Percentiles rank a stretch among this genome's conserved stretches.
Conservation (phyloP, 352 stramenopile species). For the Globisporangium carolinianum region DNA sequence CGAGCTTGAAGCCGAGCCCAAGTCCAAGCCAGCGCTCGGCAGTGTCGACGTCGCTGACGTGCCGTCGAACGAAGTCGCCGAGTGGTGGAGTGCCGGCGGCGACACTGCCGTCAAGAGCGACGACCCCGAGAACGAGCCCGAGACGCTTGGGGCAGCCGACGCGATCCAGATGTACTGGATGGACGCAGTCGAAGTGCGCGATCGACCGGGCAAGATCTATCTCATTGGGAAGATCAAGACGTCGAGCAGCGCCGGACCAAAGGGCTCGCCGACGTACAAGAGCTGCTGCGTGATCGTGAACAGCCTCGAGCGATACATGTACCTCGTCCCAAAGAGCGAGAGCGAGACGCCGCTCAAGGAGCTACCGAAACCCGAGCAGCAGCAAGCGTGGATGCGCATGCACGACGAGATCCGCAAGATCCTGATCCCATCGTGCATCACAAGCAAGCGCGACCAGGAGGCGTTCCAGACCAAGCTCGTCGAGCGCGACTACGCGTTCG, state of each 20-base stretch:
- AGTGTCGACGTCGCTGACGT: constrained; percentile 27
- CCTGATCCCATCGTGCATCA: constrained; percentile 82
- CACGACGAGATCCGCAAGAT: constrained; percentile 90
- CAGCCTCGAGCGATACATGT: constrained; percentile 94
- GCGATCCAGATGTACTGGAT: constrained; percentile 96
- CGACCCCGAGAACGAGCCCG: constrained; percentile 22
- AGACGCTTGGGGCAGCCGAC: constrained; percentile 32
- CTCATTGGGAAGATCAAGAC: constrained; percentile 96
- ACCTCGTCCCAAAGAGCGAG: constrained; percentile 76
- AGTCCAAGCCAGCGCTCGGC: neutral
- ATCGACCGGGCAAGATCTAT: constrained; percentile 92
- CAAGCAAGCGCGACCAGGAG: constrained; percentile 63
- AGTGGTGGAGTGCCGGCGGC: constrained; percentile 72
- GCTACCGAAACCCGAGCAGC: constrained; percentile 88
- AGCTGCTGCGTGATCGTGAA: constrained; percentile 96
- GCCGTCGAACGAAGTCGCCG: constrained; percentile 80
- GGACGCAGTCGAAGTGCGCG: constrained; percentile 93
- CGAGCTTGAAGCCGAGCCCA: constrained; percentile 15
- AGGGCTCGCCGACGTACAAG: constrained; percentile 65
- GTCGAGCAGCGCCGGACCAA: constrained; percentile 16
- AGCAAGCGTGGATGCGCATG: constrained; percentile 79
- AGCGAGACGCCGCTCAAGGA: constrained; percentile 43
- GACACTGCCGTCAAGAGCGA: constrained; percentile 18
- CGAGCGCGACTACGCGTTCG: constrained; percentile 97
- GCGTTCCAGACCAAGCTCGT: constrained; percentile 94